A percentile compares a stretch with the other conserved stretches of the same genome.
Conservation (phyloP, 1,139 yeast species). For the Blastobotrys apis region DNA sequence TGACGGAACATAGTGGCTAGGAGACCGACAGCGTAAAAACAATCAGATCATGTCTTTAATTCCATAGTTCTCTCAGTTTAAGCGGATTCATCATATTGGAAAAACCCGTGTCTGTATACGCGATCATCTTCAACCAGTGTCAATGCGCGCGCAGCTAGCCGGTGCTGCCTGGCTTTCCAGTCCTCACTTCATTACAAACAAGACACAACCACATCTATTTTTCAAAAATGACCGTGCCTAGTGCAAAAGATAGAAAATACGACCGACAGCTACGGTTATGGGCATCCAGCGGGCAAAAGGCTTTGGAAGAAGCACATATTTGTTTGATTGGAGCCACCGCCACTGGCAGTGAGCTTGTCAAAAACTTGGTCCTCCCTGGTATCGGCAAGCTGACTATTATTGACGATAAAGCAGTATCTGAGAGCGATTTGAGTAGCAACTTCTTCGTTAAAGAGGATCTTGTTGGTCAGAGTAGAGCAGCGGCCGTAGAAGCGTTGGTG, state of each 20-base stretch:
- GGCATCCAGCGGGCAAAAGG: conserved; percentile 73
- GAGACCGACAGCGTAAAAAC: no score
- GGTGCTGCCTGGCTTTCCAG: no score
- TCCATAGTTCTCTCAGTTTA: no score
- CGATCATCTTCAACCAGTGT: no score
- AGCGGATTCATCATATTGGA: no score
- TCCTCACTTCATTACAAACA: not conserved
- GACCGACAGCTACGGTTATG: conserved; percentile 89
- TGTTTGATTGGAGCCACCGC: conserved; percentile 59
- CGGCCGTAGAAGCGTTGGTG: conserved; percentile 41
- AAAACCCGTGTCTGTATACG: no score
- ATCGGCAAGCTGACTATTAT: conserved; percentile 62
- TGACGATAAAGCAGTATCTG: conserved; percentile 43
- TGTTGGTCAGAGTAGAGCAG: conserved; percentile 44
- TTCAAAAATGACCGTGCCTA: conserved; percentile 15
- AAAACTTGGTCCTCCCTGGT: conserved; percentile 80
- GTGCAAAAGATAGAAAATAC: conserved; percentile 40
- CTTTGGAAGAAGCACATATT: conserved; percentile 55
- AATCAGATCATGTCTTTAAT: no score
- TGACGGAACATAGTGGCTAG: no score
- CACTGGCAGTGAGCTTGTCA: conserved; percentile 64
- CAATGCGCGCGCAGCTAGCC: no score
- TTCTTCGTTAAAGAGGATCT: conserved; percentile 54
- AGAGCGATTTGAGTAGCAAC: conserved; percentile 50
- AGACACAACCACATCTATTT: not conserved